These are phyloP conservation scores for Exophiala lecanii-corni DNA, from an alignment of 2,329 filamentous ascomycete species.

Conservation along the genomic window DNA sequence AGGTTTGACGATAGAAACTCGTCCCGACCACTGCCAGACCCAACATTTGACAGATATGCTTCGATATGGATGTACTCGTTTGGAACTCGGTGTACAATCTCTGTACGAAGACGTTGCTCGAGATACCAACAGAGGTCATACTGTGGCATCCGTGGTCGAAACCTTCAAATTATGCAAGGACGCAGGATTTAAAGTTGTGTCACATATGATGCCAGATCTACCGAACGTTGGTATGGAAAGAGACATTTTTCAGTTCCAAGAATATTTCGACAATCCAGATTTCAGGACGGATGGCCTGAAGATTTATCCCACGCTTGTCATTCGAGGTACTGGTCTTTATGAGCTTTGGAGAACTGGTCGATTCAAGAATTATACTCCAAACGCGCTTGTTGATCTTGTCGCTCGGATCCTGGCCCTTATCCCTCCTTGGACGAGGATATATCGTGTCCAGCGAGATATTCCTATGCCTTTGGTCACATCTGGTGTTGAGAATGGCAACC, in stretches of 20 bases:
- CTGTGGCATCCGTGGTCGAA: conserved; percentile 88
- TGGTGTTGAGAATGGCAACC: conserved; percentile 94
- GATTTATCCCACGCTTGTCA: conserved; percentile 96
- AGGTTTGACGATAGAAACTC: conserved; percentile 95
- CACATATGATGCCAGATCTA: conserved; percentile 99
- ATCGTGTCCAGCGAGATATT: conserved; percentile 96
- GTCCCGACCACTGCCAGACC: conserved; percentile 93
- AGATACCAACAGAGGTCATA: conserved; percentile 95
- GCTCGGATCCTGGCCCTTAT: conserved; percentile 93
- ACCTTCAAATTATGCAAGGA: conserved; percentile 98
- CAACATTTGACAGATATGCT: conserved; percentile 96
- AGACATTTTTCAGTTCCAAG: conserved; percentile 91
- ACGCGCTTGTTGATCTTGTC: conserved; percentile 90
- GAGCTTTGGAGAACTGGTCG: conserved; percentile 95
- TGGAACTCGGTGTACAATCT: conserved; percentile 94
- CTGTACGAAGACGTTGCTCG: conserved; percentile 97
- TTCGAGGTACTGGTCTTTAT: conserved; percentile 91
- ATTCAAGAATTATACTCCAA: conserved; percentile 98
- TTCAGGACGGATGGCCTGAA: conserved; percentile 97
- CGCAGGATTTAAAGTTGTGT: conserved; percentile 97
- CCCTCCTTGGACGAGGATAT: conserved; percentile 96
- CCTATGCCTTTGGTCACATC: conserved; percentile 99
- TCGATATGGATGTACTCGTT: conserved; percentile 90
- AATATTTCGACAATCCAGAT: conserved; percentile 95
- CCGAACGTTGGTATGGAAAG: conserved; percentile 98